These are phyloP conservation scores for Trichoderma harzianum DNA, from an alignment of 2,329 filamentous ascomycete species.

Conservation along the genomic window DNA sequence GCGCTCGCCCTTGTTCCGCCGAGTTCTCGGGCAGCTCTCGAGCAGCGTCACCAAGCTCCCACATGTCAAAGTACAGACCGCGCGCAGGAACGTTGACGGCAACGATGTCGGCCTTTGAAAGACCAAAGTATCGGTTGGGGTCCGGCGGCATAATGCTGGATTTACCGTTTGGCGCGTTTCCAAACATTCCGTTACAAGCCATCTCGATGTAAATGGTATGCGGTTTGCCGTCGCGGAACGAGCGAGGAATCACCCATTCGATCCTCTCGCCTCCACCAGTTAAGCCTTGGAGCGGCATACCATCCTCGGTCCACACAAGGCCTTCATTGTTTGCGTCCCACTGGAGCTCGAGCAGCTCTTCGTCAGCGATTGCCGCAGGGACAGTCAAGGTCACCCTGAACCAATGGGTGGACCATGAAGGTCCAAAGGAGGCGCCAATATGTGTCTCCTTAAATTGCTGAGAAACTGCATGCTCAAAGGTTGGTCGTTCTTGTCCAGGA, in stretches of 20 bases:
- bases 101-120: slow-evolving; percentile 78
- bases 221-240: slow-evolving; percentile 78
- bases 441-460: slow-evolving; percentile 72
- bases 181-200: slow-evolving; percentile 99
- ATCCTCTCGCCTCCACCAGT: slow-evolving; percentile 84
- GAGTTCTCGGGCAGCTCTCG: slow-evolving; percentile 85
- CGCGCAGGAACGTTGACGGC: slow-evolving; percentile 84
- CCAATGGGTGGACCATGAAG: slow-evolving; percentile 98
- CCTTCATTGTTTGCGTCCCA: slow-evolving; percentile 96
- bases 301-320: slow-evolving; percentile 87
- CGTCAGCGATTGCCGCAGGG: slow-evolving; percentile 66
- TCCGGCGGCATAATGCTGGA: slow-evolving; percentile 78
- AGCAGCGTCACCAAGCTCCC: slow-evolving; percentile 92
- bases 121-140: slow-evolving; percentile 75
- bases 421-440: slow-evolving; percentile 79
- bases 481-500: slow-evolving; percentile 72
- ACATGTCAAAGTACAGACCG: slow-evolving; percentile 84
- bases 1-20: slow-evolving; percentile 83
- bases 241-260: slow-evolving; percentile 85
- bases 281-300: slow-evolving; percentile 85
- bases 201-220: slow-evolving; percentile 95
- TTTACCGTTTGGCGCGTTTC: slow-evolving; percentile 80
- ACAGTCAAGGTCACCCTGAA: slow-evolving; percentile 81
- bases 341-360: slow-evolving; percentile 86
- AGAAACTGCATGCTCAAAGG: slow-evolving; percentile 77